Conservation (phyloP, 352 stramenopile genomes). For the Aphanomyces stellatus region DNA sequence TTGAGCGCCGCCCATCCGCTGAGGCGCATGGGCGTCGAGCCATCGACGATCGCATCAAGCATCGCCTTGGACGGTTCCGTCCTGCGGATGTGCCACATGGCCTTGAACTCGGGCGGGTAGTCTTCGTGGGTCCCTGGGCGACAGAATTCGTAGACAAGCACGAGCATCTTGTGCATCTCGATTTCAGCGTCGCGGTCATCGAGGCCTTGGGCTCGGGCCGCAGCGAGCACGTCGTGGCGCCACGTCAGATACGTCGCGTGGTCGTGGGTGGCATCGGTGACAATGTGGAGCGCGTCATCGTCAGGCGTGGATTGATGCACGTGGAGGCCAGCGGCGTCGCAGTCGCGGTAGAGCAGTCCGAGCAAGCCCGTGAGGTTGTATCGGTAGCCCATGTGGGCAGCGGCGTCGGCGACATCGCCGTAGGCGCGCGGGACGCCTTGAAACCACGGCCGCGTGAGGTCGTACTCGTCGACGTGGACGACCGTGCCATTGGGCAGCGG, state of each 20-base stretch:
- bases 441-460: constrained; percentile 52
- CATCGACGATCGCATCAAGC: not conserved
- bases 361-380: constrained; percentile 29
- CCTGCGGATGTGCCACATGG: not conserved
- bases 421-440: constrained; percentile 38
- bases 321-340: not conserved
- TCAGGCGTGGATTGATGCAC: not conserved
- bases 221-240: not conserved
- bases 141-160: not conserved
- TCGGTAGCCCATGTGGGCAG: constrained; percentile 62
- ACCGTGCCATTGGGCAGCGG: constrained; percentile 37
- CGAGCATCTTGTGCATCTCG: constrained; percentile 6
- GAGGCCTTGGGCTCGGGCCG: not conserved
- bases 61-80: not conserved
- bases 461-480: constrained; percentile 36
- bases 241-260: not conserved
- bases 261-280: not conserved
- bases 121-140: not conserved
- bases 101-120: not conserved
- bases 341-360: not conserved
- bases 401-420: constrained; percentile 52
- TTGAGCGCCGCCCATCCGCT: not conserved
- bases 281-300: not conserved
- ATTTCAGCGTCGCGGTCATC: not conserved
- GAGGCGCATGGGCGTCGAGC: not conserved